These are phyloP conservation scores for Hypoxylon sp. DNA, from an alignment of 2,329 filamentous ascomycete genomes.

Conservation along the genomic window DNA sequence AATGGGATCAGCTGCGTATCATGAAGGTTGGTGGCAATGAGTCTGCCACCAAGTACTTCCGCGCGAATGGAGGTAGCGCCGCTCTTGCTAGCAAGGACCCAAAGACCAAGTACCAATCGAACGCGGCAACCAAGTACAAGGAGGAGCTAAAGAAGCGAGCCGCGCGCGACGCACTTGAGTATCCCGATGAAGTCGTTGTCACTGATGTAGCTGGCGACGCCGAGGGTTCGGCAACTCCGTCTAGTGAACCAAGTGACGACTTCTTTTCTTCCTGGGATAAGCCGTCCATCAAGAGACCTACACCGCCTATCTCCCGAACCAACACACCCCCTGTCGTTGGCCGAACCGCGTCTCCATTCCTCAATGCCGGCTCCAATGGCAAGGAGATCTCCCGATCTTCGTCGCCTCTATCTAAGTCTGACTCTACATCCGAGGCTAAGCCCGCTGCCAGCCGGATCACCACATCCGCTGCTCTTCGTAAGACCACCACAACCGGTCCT, in stretches of 20 bases:
- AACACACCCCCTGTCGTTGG: slow-evolving; percentile 86
- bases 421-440: slow-evolving; percentile 67
- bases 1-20: slow-evolving; percentile 96
- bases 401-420: slow-evolving; percentile 81
- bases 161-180: slow-evolving; percentile 86
- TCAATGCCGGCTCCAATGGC: slow-evolving; percentile 80
- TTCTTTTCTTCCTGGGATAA: slow-evolving; percentile 99
- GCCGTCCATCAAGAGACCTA: slow-evolving; percentile 95
- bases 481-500: slow-evolving; percentile 75
- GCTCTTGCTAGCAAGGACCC: slow-evolving; percentile 96
- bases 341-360: slow-evolving; percentile 90
- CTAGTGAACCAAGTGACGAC: slow-evolving; percentile 86
- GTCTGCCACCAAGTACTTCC: slow-evolving; percentile 98
- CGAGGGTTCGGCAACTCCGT: slow-evolving; percentile 81
- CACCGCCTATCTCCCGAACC: slow-evolving; percentile 91
- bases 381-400: slow-evolving; percentile 83
- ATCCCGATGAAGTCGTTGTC: slow-evolving; percentile 87
- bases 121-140: slow-evolving; percentile 96
- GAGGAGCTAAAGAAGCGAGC: slow-evolving; percentile 92
- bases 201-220: slow-evolving; percentile 75
- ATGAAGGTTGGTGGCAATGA: slow-evolving; percentile 99
- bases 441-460: slow-evolving; percentile 80
- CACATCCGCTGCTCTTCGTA: slow-evolving; percentile 85
- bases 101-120: slow-evolving; percentile 96
- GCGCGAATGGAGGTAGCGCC: slow-evolving; percentile 93